These are phyloP conservation scores for Rugosomyces carneus DNA, from an alignment of 1,284 basidiomycete genomes.

Conservation along the genomic window DNA sequence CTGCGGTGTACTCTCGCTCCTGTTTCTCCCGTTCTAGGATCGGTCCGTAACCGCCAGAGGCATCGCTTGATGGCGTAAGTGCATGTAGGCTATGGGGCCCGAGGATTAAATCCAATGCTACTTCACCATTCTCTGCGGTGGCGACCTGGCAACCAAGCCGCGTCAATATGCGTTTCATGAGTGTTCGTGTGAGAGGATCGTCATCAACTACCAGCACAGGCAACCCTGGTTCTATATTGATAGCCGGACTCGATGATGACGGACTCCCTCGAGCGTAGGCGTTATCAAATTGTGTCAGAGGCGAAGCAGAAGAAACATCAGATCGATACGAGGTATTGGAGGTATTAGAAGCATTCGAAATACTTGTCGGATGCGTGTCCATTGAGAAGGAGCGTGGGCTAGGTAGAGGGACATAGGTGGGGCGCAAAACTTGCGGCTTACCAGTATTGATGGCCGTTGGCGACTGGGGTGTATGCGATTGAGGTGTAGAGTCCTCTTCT, in stretches of 20 bases:
- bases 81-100: constrained; percentile 26
- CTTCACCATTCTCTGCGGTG: constrained; percentile 83
- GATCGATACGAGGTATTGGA: constrained; percentile 22
- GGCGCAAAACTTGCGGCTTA: constrained; percentile 22
- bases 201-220: constrained; percentile 75
- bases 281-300: constrained; percentile 28
- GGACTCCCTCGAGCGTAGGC: constrained; percentile 27
- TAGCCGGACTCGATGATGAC: constrained; percentile 25
- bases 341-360: constrained; percentile 1
- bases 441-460: constrained; percentile 11
- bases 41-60: constrained; percentile 25
- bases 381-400: constrained; percentile 27
- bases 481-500: constrained; percentile 2
- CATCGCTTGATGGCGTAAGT: constrained; percentile 30
- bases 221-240: constrained; percentile 37
- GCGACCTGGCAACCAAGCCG: constrained; percentile 74
- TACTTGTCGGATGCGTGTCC: constrained; percentile 21
- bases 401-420: constrained; percentile 37
- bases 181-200: constrained; percentile 69
- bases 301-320: constrained; percentile 17
- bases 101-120: constrained; percentile 73
- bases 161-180: constrained; percentile 79
- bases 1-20: constrained; percentile 15
- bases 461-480: constrained; percentile 22
- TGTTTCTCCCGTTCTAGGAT: constrained; percentile 27